Evolutionary conservation across 1,284 basidiomycete genomes (phyloP), one percentile per base, ranked within the genome.

Genomic region (Microbotryum violaceum): DNA sequence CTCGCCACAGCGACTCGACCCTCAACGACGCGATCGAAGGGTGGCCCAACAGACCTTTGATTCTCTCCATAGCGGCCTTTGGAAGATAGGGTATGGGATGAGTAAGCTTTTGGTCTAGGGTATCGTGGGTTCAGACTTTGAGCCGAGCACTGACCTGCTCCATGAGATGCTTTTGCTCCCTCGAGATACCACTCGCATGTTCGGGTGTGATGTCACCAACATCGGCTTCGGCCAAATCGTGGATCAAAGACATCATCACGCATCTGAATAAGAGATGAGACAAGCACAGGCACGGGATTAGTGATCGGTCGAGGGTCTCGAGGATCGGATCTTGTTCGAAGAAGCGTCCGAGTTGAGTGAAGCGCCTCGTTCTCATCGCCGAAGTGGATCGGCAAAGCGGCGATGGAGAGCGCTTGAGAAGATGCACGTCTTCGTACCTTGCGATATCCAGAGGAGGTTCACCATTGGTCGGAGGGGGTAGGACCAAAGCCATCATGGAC

Each of bases 161-260:
- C 8, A 89, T 78, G 7, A 81, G 78, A 58, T 79, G 80, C 77
- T 98, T 98, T 72, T 91, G 87, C 4, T 80, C 79, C 69, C 89
- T 88, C 0, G 86, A 76, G 8, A 97, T 87, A 0, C 88, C 86
- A 45, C 55, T 58, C 16, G 59, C 65, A 74, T 97, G 92, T 31
- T 85, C 80, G 0, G 94, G 94, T 0, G 92, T 84, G 60, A 97
- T 94, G 72, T 97, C 94, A 2, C 94, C 94, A 4, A 97, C 93
- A 59, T 94, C 89, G 0, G 94, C 94, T 76, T 97, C 94, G 14
- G 94, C 94, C 14, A 98, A 82, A 76, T 98, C 94, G 72, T 97
- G 94, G 8, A 97, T 89, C 21, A 97, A 73, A 18, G 85, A 85
- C 81, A 97, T 83, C 85, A 89, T 85, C 10, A 91, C 86, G 64